phyloP scores from a whole-genome alignment of 108 stramenopile species.

The Parietichytrium sp. region DNA sequence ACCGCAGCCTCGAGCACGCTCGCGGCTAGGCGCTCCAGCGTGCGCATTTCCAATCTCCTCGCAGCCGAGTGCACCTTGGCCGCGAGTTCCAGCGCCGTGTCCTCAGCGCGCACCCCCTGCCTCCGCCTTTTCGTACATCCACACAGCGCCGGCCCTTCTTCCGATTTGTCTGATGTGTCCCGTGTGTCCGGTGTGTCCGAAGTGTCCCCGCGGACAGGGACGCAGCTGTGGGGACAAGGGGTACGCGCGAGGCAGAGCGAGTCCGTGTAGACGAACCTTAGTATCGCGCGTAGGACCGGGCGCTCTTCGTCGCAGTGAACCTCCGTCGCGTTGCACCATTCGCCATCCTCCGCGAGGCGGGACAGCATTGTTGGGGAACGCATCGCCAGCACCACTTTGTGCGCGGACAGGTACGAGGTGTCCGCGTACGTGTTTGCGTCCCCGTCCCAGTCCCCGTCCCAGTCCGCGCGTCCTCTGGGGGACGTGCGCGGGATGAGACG shows the following conservation, averaged over 20 bases:
- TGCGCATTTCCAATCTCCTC: neutral
- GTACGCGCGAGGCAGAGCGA: too few species aligned
- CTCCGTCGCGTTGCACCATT: neutral
- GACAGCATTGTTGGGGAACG: neutral
- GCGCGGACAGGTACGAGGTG: neutral
- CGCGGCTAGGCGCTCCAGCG: neutral
- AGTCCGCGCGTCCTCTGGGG: too few species aligned
- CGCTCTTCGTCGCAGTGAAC: neutral
- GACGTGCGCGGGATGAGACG: too few species aligned
- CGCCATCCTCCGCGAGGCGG: neutral
- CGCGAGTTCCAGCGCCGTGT: neutral
- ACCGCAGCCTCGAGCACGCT: neutral
- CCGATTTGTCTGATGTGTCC: too few species aligned
- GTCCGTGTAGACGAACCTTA: slow-evolving; percentile 36
- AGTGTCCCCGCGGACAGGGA: too few species aligned
- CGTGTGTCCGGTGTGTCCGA: too few species aligned
- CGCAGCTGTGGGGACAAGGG: too few species aligned
- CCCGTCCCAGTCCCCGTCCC: neutral
- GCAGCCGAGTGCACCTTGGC: neutral
- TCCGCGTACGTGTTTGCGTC: neutral
- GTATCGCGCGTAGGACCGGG: neutral
- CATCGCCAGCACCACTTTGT: neutral
- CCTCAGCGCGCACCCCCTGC: too few species aligned
- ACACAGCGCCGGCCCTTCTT: neutral
- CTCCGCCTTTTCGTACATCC: too few species aligned